Conservation (phyloP, 371 early-diverging fungal species). For the Rhizomucor pusillus region DNA sequence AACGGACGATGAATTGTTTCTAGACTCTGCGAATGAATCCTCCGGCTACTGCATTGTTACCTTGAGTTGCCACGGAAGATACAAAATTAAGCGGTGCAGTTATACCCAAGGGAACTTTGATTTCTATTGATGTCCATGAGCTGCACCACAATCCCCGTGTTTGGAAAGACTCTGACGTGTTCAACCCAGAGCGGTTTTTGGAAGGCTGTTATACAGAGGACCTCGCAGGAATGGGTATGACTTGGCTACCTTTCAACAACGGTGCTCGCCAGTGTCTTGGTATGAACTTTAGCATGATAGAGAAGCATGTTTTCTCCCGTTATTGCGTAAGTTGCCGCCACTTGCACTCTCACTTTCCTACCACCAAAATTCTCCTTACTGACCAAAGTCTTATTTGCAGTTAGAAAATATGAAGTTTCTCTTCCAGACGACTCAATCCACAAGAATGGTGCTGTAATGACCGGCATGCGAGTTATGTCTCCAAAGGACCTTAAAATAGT, state of each 20-base stretch:
- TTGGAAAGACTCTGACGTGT: constrained; percentile 19
- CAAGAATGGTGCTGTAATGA: no score
- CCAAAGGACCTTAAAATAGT: no score
- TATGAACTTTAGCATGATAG: constrained; percentile 23
- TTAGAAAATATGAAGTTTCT: no score
- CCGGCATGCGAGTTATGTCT: no score
- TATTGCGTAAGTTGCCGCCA: constrained; percentile 31
- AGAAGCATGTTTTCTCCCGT: constrained; percentile 32
- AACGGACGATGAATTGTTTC: background rate
- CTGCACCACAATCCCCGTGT: constrained; percentile 18
- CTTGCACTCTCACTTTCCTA: background rate
- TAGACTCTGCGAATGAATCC: constrained; percentile 10
- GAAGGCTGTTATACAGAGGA: constrained; percentile 9
- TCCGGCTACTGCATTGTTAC: constrained; percentile 4
- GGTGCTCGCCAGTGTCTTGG: constrained; percentile 48
- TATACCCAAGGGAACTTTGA: constrained; percentile 18
- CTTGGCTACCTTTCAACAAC: constrained; percentile 16
- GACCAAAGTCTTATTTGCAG: no score
- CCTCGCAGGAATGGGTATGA: background rate
- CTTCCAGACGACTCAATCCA: no score
- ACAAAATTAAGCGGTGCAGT: constrained; percentile 10
- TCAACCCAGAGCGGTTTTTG: constrained; percentile 20
- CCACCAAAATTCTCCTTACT: no score
- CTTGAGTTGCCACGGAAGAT: constrained; percentile 13
- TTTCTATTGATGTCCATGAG: constrained; percentile 12